Evolutionary conservation across 441 rosid genomes (phyloP), one percentile per base, ranked within the genome.

Genomic region (Heliophila coronopifolia): DNA sequence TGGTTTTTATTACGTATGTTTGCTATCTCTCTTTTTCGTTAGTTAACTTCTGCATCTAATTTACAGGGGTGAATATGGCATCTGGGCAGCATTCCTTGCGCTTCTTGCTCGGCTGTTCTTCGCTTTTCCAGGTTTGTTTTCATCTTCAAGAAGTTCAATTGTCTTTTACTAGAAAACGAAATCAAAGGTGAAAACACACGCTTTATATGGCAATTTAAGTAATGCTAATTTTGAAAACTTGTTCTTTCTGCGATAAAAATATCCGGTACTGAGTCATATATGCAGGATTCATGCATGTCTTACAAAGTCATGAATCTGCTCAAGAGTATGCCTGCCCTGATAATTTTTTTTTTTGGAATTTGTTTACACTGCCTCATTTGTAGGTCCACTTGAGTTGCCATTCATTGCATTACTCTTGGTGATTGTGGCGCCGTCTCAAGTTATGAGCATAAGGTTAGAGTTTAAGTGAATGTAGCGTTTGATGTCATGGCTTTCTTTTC

Each of bases 341-440:
- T n/a, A n/a, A n/a, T n/a, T n/a, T n/a, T n/a, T n/a, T n/a, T n/a
- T n/a, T n/a, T n/a, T n/a, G n/a, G n/a, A n/a, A n/a, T n/a, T n/a
- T n/a, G n/a, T n/a, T n/a, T 16, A 17, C 14, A 25, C 26, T 64
- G 17, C 1, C 2, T 22, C 41, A 5, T 22, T 57, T 34, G 17
- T 63, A 86, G 96, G 90, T 58, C 91, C 86, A 73, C 94, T 87
- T 39, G 98, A 91, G 69, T 63, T 91, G 76, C 96, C 94, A 10
- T 77, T 84, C 35, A 40, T 78, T 50, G 83, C 91, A 10, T 50
- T 87, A 14, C 78, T 91, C 58, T 58, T 84, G 73, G 81, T 77
- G 61, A 77, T 84, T 46, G 77, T 83, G 62, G 73, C 94, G 48
- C 98, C 96, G 32, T 1, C 59, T 54, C 83, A 87, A 70, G 89